phyloP scores from a whole-genome alignment of 768 basidiomycete genomes.

The Mycena galopus region DNA sequence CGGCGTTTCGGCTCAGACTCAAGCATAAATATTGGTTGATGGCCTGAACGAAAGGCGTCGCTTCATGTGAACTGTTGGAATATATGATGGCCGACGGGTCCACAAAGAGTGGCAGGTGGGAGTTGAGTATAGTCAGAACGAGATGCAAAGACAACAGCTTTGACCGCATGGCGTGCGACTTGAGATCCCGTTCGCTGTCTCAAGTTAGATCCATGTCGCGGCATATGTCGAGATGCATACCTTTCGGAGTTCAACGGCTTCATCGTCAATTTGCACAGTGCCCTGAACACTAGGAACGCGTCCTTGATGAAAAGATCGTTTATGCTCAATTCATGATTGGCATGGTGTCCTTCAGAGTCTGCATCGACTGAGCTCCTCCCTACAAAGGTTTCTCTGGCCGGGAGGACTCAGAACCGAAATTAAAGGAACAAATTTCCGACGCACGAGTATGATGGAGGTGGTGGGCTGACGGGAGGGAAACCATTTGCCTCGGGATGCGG shows the following conservation, averaged over 20 bases:
- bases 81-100: conserved; percentile 92
- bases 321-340: conserved; percentile 64
- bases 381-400: conserved; percentile 51
- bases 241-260: conserved; percentile 95
- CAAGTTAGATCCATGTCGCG: conserved; percentile 29
- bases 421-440: conserved; percentile 12
- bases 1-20: conserved; percentile 93
- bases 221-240: conserved; percentile 52
- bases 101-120: conserved; percentile 91
- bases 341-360: conserved; percentile 47
- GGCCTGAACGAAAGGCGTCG: conserved; percentile 91
- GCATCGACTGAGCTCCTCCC: conserved; percentile 50
- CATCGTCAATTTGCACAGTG: conserved; percentile 98
- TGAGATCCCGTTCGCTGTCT: conserved; percentile 90
- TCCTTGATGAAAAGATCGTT: conserved; percentile 96
- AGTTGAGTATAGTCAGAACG: conserved; percentile 90
- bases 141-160: conserved; percentile 95
- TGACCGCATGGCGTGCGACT: conserved; percentile 97
- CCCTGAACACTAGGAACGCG: conserved; percentile 97
- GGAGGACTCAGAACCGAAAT: neutral
- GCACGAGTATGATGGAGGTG: conserved; percentile 16
- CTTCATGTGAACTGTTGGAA: conserved; percentile 89
- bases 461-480: neutral
- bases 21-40: conserved; percentile 97
- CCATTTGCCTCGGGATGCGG: conserved; percentile 12